These are phyloP conservation scores for Cercophora newfieldiana DNA, from an alignment of 495 filamentous ascomycete genomes.

Conservation along the genomic window DNA sequence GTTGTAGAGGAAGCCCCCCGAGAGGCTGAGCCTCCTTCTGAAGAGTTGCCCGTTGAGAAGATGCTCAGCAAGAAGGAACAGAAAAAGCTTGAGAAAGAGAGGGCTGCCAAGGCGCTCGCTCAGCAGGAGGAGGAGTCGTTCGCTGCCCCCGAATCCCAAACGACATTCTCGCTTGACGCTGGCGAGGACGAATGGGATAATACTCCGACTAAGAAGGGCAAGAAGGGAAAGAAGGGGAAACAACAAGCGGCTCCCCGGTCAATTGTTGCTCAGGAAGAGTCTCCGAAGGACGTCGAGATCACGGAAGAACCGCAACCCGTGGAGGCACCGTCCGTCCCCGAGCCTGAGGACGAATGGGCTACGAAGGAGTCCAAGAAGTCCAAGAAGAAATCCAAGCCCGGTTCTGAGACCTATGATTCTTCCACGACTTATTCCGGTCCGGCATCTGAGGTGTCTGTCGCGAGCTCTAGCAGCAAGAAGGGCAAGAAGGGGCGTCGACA, in stretches of 20 bases:
- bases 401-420: conserved; percentile 27
- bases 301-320: background rate
- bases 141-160: conserved; percentile 1
- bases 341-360: conserved; percentile 25
- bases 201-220: conserved; percentile 29
- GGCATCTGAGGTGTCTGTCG: conserved; percentile 31
- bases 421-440: conserved; percentile 28
- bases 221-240: conserved; percentile 33
- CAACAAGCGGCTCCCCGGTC: conserved; percentile 20
- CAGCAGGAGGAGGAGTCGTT: conserved; percentile 17
- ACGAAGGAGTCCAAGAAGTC: conserved; percentile 23
- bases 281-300: background rate
- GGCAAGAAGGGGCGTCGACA: conserved; percentile 30
- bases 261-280: no score
- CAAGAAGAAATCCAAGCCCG: conserved; percentile 36
- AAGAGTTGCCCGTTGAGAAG: conserved; percentile 23
- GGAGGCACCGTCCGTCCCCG: background rate
- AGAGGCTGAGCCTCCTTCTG: conserved; percentile 14
- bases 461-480: conserved; percentile 29
- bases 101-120: background rate
- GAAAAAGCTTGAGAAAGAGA: conserved; percentile 25
- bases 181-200: conserved; percentile 20
- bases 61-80: conserved; percentile 25
- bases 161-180: conserved; percentile 1
- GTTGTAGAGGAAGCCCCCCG: background rate